phyloP scores from a whole-genome alignment of 23 red algal genomes.

The Chondrus crispus region DNA sequence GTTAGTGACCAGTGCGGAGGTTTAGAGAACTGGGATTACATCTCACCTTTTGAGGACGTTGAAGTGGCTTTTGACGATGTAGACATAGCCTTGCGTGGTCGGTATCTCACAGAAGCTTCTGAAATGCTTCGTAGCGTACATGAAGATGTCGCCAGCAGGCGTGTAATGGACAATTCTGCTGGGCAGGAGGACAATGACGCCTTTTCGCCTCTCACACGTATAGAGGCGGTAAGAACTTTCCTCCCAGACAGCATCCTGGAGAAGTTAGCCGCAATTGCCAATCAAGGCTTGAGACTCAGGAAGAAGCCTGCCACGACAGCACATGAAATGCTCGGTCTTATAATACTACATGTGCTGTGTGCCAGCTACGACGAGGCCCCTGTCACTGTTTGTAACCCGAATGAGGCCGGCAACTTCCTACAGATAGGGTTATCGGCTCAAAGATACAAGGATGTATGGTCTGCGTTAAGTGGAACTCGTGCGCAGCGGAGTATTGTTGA shows the following conservation, averaged over 20 bases:
- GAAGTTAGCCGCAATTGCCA: background rate
- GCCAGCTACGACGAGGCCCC: background rate
- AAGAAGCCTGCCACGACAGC: background rate
- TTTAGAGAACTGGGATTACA: background rate
- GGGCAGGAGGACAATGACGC: too few species aligned
- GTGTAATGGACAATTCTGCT: too few species aligned
- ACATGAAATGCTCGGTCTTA: background rate
- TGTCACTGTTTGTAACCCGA: background rate
- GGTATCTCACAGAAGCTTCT: background rate
- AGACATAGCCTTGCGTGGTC: background rate
- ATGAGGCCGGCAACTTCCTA: background rate
- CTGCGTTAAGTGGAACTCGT: background rate
- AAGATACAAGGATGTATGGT: slow-evolving; percentile 2
- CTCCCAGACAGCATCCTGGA: background rate
- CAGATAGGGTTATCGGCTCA: background rate
- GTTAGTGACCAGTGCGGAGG: background rate
- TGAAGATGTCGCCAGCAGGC: too few species aligned
- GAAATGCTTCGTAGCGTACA: too few species aligned
- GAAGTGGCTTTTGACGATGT: background rate
- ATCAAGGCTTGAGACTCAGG: background rate
- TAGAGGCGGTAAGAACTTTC: background rate
- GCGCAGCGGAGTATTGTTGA: background rate
- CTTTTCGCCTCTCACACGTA: too few species aligned
- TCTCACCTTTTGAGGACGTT: background rate
- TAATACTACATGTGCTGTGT: background rate